Evolutionary conservation across 164 flowering plant genomes (phyloP).

Genomic region (Vitis labrusca): DNA sequence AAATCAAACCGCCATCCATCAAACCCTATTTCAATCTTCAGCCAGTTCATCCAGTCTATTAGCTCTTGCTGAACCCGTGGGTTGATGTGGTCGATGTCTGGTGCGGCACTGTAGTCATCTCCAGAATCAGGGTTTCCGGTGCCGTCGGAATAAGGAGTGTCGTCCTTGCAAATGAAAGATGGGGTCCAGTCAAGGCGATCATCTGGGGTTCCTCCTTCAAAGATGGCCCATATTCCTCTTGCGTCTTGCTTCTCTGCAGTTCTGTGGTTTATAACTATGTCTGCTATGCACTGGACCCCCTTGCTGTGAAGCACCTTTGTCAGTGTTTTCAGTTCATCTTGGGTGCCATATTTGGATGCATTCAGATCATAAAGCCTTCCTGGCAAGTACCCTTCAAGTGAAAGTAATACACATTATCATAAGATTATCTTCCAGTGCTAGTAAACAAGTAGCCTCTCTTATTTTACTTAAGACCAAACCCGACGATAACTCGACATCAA

Average conservation of each 20-base stretch:
- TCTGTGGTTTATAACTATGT: conserved; percentile 83
- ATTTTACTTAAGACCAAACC: too few species aligned
- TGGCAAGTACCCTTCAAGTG: conserved; percentile 63
- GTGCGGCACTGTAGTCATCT: conserved; percentile 39
- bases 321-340: conserved; percentile 42
- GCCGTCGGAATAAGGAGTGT: conserved; percentile 54
- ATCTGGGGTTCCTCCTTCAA: conserved; percentile 81
- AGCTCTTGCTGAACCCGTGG: conserved; percentile 62
- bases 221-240: conserved; percentile 68
- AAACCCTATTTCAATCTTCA: conserved; percentile 66
- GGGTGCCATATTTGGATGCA: conserved; percentile 62
- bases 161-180: conserved; percentile 55
- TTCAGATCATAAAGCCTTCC: conserved; percentile 79
- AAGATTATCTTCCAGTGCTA: background rate
- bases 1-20: conserved; percentile 79
- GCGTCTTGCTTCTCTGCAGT: conserved; percentile 60
- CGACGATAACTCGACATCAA: too few species aligned
- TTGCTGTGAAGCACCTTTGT: conserved; percentile 43
- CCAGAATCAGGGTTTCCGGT: conserved; percentile 71
- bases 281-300: conserved; percentile 65
- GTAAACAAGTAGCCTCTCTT: too few species aligned
- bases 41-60: conserved; percentile 85
- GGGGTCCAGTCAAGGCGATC: conserved; percentile 86
- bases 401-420: background rate
- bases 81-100: conserved; percentile 77